Evolutionary conservation across 208 protist genomes (phyloP).

Genomic region (Tritrichomonas foetus): DNA sequence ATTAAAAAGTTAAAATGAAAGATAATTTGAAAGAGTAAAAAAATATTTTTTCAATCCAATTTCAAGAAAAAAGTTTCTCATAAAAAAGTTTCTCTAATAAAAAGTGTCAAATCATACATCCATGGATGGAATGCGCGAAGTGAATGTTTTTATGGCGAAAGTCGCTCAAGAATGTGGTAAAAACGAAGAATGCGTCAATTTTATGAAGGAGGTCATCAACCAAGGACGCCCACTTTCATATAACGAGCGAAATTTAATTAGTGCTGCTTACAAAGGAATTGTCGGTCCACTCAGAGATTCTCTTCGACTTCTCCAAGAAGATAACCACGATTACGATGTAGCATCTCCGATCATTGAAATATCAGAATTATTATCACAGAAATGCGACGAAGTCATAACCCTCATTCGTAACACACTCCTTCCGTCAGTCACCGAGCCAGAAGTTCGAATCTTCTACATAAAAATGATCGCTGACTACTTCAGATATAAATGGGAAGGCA

Average conservation of each 20-base stretch:
- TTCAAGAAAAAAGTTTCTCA: no score
- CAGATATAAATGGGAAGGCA: not conserved
- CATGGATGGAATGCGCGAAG: not conserved
- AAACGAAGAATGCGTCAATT: not conserved
- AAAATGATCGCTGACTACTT: not conserved
- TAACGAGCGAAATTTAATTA: not conserved
- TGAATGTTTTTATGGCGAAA: conserved; percentile 10
- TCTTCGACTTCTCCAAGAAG: not conserved
- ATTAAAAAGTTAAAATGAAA: no score
- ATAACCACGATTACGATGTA: not conserved
- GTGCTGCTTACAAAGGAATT: conserved; percentile 9
- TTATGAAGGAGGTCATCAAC: not conserved
- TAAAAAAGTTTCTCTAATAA: no score
- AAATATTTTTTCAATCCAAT: no score
- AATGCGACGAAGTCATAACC: not conserved
- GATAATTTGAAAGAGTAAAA: no score
- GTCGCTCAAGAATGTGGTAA: not conserved
- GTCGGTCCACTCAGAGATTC: conserved; percentile 4
- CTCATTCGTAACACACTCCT: not conserved
- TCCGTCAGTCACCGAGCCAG: not conserved
- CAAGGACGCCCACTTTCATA: not conserved
- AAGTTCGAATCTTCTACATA: not conserved
- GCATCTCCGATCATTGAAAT: not conserved
- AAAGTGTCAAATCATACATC: no score
- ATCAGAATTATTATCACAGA: not conserved